Conservation (phyloP, 2,329 filamentous ascomycete genomes). For the Sporothrix euskadiensis region DNA sequence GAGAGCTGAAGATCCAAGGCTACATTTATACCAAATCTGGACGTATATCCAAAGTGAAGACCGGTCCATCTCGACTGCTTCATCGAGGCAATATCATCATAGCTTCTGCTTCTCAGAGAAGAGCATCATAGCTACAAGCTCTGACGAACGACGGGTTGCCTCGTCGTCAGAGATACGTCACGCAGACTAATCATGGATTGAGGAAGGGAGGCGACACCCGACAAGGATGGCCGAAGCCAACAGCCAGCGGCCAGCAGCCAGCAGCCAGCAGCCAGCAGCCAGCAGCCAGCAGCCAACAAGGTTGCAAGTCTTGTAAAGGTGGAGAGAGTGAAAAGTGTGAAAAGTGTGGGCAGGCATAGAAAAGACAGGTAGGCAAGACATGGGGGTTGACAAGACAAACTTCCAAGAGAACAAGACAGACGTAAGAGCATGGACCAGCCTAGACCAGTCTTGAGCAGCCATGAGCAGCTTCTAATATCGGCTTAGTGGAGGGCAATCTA, state of each 20-base stretch:
- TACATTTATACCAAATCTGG: neutral
- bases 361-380: neutral
- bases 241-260: neutral
- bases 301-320: neutral
- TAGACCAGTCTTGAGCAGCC: neutral
- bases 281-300: neutral
- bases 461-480: neutral
- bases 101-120: neutral
- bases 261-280: neutral
- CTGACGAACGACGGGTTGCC: neutral
- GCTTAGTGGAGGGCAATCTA: neutral
- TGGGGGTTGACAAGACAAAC: neutral
- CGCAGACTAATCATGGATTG: neutral
- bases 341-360: neutral
- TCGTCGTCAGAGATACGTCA: constrained; percentile 16
- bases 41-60: neutral
- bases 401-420: too few relatives aligned
- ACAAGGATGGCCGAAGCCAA: neutral
- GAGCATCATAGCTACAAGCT: neutral
- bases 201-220: neutral
- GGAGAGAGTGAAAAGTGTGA: neutral
- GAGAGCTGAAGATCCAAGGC: neutral
- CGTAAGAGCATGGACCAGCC: neutral
- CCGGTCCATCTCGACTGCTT: neutral
- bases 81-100: neutral